Evolutionary conservation across 352 stramenopile species (phyloP).

Genomic region (Globisporangium recalcitrans): DNA sequence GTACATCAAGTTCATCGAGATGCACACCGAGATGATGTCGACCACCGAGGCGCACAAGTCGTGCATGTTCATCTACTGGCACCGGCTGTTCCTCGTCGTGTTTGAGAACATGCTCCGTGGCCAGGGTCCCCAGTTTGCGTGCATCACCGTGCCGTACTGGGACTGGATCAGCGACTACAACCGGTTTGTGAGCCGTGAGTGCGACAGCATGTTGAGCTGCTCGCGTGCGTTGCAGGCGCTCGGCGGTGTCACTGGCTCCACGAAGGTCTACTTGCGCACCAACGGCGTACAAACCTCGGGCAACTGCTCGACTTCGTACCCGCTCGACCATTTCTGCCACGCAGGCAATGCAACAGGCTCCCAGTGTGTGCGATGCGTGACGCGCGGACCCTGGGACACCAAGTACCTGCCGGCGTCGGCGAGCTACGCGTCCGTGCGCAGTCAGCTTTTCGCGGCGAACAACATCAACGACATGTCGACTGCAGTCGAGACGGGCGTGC

Average conservation of each 20-base stretch:
- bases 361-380: conserved; percentile 33
- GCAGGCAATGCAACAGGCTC: conserved; percentile 19
- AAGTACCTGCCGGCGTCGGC: conserved; percentile 27
- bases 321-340: conserved; percentile 48
- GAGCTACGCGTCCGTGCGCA: conserved; percentile 35
- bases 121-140: conserved; percentile 43
- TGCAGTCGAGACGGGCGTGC: conserved; percentile 34
- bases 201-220: conserved; percentile 39
- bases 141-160: conserved; percentile 78
- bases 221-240: conserved; percentile 36
- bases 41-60: conserved; percentile 42
- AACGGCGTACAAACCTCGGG: conserved; percentile 22
- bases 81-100: conserved; percentile 50
- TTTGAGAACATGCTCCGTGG: conserved; percentile 84
- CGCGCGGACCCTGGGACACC: conserved; percentile 21
- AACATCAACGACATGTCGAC: conserved; percentile 21
- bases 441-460: conserved; percentile 39
- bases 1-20: conserved; percentile 57
- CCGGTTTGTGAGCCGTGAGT: conserved; percentile 29
- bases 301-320: conserved; percentile 25
- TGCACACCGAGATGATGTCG: conserved; percentile 58
- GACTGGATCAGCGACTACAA: conserved; percentile 61
- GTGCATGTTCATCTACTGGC: conserved; percentile 85
- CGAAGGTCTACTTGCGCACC: conserved; percentile 24
- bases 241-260: conserved; percentile 21